These are phyloP conservation scores for Nannochloris sp. DNA, from an alignment of 139 green algal genomes.

Conservation along the genomic window DNA sequence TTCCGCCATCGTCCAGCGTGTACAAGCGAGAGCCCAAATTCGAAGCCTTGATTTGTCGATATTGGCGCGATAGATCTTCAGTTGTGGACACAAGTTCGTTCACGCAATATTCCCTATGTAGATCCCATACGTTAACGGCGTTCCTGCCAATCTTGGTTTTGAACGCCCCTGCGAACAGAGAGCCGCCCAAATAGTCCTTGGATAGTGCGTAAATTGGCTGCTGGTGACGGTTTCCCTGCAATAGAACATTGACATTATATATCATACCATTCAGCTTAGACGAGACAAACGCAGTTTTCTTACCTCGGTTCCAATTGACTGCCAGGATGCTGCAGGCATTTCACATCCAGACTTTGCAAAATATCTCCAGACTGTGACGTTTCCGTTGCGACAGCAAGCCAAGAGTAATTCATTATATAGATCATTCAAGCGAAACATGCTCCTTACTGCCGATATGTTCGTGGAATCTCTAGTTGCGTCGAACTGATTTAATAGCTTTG, in stretches of 20 bases:
- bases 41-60: background rate
- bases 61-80: background rate
- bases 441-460: background rate
- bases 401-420: constrained; percentile 58
- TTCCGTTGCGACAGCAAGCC: constrained; percentile 49
- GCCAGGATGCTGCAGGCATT: constrained; percentile 60
- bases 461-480: background rate
- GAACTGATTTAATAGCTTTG: constrained; percentile 2
- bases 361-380: constrained; percentile 64
- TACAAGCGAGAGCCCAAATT: background rate
- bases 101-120: constrained; percentile 42
- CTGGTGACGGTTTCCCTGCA: background rate
- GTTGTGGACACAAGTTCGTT: constrained; percentile 26
- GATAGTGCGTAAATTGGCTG: background rate
- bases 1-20: background rate
- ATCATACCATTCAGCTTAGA: background rate
- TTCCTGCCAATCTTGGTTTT: background rate
- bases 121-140: constrained; percentile 40
- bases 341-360: constrained; percentile 38
- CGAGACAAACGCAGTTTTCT: background rate
- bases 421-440: constrained; percentile 62
- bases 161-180: background rate
- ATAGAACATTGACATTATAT: background rate
- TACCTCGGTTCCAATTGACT: constrained; percentile 23
- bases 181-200: background rate